phyloP scores from a whole-genome alignment of 2,329 filamentous ascomycete genomes.

The Fusarium algeriense region DNA sequence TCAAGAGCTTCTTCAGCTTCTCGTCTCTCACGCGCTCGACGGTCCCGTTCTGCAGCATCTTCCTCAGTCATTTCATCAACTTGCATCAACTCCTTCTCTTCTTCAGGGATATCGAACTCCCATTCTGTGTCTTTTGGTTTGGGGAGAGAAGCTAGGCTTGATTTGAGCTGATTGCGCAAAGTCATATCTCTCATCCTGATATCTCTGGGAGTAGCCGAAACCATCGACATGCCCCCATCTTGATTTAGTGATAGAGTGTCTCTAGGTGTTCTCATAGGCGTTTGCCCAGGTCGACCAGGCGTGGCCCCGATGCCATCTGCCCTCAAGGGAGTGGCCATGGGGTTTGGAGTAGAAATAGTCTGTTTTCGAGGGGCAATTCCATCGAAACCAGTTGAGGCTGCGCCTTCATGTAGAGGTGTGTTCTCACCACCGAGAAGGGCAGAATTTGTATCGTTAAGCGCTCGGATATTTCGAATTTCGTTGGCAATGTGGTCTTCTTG shows the following conservation, averaged over 20 bases:
- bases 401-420: slow-evolving; percentile 85
- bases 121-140: slow-evolving; percentile 94
- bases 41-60: slow-evolving; percentile 79
- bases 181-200: slow-evolving; percentile 77
- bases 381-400: slow-evolving; percentile 87
- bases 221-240: slow-evolving; percentile 74
- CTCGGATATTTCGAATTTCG: slow-evolving; percentile 93
- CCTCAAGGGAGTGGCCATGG: slow-evolving; percentile 89
- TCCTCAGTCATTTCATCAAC: slow-evolving; percentile 65
- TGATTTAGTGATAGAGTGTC: slow-evolving; percentile 89
- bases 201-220: slow-evolving; percentile 82
- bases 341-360: slow-evolving; percentile 90
- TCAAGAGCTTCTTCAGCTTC: slow-evolving; percentile 82
- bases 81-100: slow-evolving; percentile 71
- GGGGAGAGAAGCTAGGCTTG: slow-evolving; percentile 83
- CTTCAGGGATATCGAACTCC: slow-evolving; percentile 92
- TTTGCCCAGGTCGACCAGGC: slow-evolving; percentile 77
- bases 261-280: slow-evolving; percentile 87
- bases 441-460: slow-evolving; percentile 92
- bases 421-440: slow-evolving; percentile 95
- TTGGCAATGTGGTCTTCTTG: slow-evolving; percentile 97
- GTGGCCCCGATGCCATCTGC: slow-evolving; percentile 76
- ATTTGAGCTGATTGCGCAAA: slow-evolving; percentile 75
- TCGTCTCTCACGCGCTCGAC: slow-evolving; percentile 77
- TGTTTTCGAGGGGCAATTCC: slow-evolving; percentile 85